Conservation (phyloP, 345 rosid genomes). For the Populus simonii region DNA sequence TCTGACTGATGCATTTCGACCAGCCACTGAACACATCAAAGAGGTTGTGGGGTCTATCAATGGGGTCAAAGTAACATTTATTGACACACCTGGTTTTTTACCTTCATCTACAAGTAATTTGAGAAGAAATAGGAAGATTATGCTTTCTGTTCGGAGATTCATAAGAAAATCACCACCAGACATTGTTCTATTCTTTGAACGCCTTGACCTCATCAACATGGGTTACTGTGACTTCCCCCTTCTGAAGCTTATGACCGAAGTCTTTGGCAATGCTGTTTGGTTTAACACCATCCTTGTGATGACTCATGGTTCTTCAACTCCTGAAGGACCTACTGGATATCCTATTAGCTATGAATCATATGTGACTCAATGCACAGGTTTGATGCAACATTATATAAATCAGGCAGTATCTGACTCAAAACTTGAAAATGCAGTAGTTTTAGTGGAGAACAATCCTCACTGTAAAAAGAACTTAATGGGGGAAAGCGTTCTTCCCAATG, state of each 20-base stretch:
- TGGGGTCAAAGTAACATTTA: slow-evolving; percentile 73
- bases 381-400: slow-evolving; percentile 71
- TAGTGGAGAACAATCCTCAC: slow-evolving; percentile 78
- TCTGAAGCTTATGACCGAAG: slow-evolving; percentile 71
- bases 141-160: slow-evolving; percentile 63
- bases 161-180: slow-evolving; percentile 79
- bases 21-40: slow-evolving; percentile 59
- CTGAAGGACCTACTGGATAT: slow-evolving; percentile 71
- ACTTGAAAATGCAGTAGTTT: slow-evolving; percentile 68
- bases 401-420: slow-evolving; percentile 66
- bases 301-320: slow-evolving; percentile 73
- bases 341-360: slow-evolving; percentile 66
- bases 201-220: slow-evolving; percentile 62
- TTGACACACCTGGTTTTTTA: slow-evolving; percentile 88
- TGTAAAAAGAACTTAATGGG: slow-evolving; percentile 70
- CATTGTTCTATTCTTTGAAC: slow-evolving; percentile 73
- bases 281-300: slow-evolving; percentile 81
- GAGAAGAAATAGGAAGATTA: slow-evolving; percentile 68
- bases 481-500: slow-evolving; percentile 75
- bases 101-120: slow-evolving; percentile 48
- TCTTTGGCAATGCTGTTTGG: slow-evolving; percentile 78
- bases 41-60: slow-evolving; percentile 64
- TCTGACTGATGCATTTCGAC: slow-evolving; percentile 70
- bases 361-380: slow-evolving; percentile 58
- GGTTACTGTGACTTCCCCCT: slow-evolving; percentile 69